phyloP scores from a whole-genome alignment of 164 flowering plant species.

The Umbellularia californica region DNA sequence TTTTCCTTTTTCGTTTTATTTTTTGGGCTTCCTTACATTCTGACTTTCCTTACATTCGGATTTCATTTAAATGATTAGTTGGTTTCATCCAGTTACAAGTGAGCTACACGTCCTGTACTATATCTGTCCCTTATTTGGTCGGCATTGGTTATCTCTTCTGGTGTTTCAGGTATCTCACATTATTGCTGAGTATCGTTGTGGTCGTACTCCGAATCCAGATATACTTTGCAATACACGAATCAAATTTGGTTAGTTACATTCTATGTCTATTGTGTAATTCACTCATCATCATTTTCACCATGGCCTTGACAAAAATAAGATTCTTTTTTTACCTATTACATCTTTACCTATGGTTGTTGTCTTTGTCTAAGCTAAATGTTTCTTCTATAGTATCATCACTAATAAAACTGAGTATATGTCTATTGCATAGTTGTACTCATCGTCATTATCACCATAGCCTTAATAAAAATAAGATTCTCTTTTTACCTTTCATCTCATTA shows the following conservation, averaged over 20 bases:
- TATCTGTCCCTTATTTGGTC: not conserved
- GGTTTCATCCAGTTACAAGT: too few species aligned
- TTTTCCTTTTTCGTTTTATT: too few species aligned
- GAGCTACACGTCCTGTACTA: not conserved
- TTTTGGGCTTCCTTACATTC: not conserved
- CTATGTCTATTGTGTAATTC: constrained; percentile 2
- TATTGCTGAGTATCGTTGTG: constrained; percentile 79
- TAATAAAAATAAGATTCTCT: too few species aligned
- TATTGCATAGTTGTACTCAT: too few species aligned
- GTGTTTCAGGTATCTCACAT: constrained; percentile 76
- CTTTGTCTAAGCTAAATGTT: too few species aligned
- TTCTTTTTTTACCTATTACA: not conserved
- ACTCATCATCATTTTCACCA: not conserved
- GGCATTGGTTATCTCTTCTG: constrained; percentile 1
- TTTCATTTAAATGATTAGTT: too few species aligned
- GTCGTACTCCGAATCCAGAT: constrained; percentile 96
- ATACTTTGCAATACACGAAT: constrained; percentile 97
- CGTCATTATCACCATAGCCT: too few species aligned
- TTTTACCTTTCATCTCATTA: too few species aligned
- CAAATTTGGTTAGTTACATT: constrained; percentile 63
- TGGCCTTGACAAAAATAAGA: not conserved
- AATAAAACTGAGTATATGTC: too few species aligned
- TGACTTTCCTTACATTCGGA: not conserved
- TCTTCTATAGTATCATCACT: too few species aligned
- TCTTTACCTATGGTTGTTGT: too few species aligned